A percentile compares a stretch with the other conserved stretches of the same genome.
These are phyloP conservation scores for Pascua guehoae DNA, from an alignment of 1,284 basidiomycete species.

Conservation along the genomic window DNA sequence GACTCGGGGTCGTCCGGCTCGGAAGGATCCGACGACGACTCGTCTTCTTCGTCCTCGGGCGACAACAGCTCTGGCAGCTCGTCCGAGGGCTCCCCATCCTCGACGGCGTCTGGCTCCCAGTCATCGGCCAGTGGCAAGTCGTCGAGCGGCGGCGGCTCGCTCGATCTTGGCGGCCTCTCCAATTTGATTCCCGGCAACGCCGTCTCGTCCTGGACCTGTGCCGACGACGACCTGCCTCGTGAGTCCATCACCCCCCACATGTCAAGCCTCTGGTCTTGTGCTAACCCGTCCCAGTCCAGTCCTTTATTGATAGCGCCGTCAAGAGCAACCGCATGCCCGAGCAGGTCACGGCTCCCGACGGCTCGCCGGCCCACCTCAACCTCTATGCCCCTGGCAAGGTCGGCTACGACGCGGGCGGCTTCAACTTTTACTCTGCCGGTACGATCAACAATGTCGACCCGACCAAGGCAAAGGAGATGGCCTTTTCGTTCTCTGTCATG, in stretches of 20 bases:
- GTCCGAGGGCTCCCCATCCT: background rate
- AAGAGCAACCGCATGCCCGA: conserved; percentile 28
- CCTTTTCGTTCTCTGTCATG: conserved; percentile 46
- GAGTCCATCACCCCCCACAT: background rate
- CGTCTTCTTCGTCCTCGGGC: no score
- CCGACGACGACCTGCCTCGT: background rate
- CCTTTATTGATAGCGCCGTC: background rate
- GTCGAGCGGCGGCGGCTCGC: background rate
- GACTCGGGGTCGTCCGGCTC: no score
- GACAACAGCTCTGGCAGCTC: background rate
- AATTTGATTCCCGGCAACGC: background rate
- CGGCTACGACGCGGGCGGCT: conserved; percentile 27
- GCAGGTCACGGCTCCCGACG: conserved; percentile 36
- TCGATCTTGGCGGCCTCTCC: background rate
- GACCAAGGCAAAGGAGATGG: conserved; percentile 35
- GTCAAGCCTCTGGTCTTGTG: background rate
- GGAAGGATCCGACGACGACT: background rate
- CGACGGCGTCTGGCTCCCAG: background rate
- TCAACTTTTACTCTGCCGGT: conserved; percentile 40
- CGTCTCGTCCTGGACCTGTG: background rate
- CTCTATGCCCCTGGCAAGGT: conserved; percentile 35
- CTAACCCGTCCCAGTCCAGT: conserved; percentile 24
- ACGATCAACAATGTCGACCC: conserved; percentile 25
- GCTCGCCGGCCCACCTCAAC: conserved; percentile 20
- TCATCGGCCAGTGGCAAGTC: background rate